These are phyloP conservation scores for Yamadazyma atlantica DNA, from an alignment of 1,139 yeast genomes.

Conservation along the genomic window DNA sequence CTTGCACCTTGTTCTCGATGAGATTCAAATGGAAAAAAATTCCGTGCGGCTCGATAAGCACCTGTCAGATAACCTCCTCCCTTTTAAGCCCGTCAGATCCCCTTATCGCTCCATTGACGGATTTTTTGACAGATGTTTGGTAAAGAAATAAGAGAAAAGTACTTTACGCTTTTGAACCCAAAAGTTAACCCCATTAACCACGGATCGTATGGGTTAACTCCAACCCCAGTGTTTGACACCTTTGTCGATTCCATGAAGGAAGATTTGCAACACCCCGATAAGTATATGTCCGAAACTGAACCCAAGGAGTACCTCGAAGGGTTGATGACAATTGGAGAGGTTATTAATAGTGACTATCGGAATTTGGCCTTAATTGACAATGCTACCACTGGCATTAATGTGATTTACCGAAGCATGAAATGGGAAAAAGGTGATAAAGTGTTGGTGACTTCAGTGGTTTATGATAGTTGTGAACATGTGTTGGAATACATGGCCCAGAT, in stretches of 20 bases:
- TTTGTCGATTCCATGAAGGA: slow-evolving; percentile 23
- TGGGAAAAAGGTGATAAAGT: slow-evolving; percentile 57
- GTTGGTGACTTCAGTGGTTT: slow-evolving; percentile 52
- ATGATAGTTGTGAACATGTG: slow-evolving; percentile 58
- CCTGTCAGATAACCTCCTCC: no score
- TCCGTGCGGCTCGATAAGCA: neutral
- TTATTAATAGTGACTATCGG: slow-evolving; percentile 44
- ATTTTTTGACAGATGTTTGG: slow-evolving; percentile 39
- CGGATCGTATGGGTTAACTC: slow-evolving; percentile 55
- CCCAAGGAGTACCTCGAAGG: slow-evolving; percentile 25
- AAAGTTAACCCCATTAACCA: slow-evolving; percentile 47
- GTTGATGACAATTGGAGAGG: slow-evolving; percentile 32
- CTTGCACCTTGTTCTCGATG: neutral
- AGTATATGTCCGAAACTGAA: slow-evolving; percentile 26
- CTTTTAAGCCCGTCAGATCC: no score
- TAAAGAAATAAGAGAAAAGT: slow-evolving; percentile 42
- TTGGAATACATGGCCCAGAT: slow-evolving; percentile 45
- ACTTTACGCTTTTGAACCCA: slow-evolving; percentile 41
- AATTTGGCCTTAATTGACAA: slow-evolving; percentile 53
- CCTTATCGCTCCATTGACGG: neutral
- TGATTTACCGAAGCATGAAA: slow-evolving; percentile 55
- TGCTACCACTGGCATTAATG: slow-evolving; percentile 63
- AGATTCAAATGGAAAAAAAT: neutral
- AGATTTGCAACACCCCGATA: slow-evolving; percentile 43
- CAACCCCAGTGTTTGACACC: slow-evolving; percentile 36